Base-by-base conservation (phyloP, 192 early-diverging fungal genomes). In the Gigaspora rosea region DNA sequence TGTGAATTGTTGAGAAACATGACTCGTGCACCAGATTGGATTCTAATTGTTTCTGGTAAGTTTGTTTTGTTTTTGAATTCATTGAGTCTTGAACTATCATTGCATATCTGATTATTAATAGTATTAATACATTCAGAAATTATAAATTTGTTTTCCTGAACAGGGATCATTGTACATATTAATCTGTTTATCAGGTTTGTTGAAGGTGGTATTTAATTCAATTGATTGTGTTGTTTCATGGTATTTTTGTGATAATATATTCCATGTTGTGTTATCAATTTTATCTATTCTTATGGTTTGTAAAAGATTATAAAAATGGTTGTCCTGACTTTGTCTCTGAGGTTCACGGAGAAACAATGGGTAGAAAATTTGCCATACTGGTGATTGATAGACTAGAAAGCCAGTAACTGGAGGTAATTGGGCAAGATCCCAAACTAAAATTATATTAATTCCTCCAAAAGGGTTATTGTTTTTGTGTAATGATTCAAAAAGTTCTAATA, bases 1-100 rank as follows among this genome's bases (percentile, higher is more conserved):
- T 47, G 27, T 8, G 65, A 67, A 9, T 67, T 67, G 1, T 41
- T 67, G 47, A 67, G 65, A 13, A 67, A 67, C 65, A 67, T 46
- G 2, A 67, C 36, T 5, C 36, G 9, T 36, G 65, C 65, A 67
- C 65, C 65, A 41, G 4, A 2, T 13, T 67, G 65, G 8, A n/a
- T 12, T 36, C 65, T 12, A 12, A 67, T 10, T 7, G 10, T 67
- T 12, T 47, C n/a, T 67, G 65, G 65, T 22, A 67, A 27, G 47
- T 67, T 67, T 0, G 65, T 67, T 67, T 67, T 67, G 16, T 16
- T 18, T 67, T 67, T 67, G 35, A 67, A 10, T 41, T 36, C 9
- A 36, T 36, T 47, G 13, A 36, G 7, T 18, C 7, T 41, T 36
- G 13, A 33, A 2, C 46, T 35, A 67, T 15, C 10, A 41, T 67